These are phyloP conservation scores for Ophiocytium majus DNA, from an alignment of 352 stramenopile species.

Conservation along the genomic window DNA sequence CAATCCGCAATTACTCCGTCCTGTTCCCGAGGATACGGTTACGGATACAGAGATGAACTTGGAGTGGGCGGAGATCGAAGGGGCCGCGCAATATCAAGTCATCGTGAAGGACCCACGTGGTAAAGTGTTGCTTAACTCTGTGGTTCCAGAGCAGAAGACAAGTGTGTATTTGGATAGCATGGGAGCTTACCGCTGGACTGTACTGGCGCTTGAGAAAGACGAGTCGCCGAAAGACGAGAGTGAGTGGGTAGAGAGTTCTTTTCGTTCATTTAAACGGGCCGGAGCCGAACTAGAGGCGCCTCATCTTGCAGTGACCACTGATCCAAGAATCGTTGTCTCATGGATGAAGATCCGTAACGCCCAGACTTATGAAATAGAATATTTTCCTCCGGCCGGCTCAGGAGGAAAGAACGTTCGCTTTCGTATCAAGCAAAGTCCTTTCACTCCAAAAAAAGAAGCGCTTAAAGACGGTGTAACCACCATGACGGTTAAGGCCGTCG, in stretches of 20 bases:
- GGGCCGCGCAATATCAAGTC: neutral
- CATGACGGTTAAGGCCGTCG: neutral
- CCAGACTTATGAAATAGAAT: slow-evolving; percentile 8
- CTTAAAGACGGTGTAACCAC: neutral
- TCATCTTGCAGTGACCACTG: neutral
- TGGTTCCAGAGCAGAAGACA: neutral
- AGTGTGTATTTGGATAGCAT: neutral
- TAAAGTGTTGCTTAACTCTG: neutral
- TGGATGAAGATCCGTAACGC: slow-evolving; percentile 1
- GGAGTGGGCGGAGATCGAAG: neutral
- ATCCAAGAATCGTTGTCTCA: neutral
- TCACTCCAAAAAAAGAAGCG: no score
- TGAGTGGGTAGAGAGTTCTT: neutral
- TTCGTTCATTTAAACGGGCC: neutral
- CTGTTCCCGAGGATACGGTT: neutral
- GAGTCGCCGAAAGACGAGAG: neutral
- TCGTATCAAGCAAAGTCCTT: no score
- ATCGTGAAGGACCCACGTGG: neutral
- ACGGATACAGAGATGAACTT: neutral
- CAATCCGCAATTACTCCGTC: neutral
- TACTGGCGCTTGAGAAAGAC: neutral
- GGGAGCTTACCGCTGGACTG: neutral
- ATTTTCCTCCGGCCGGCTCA: neutral
- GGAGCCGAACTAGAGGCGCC: neutral
- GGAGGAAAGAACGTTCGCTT: neutral